Base-by-base conservation (phyloP, 495 filamentous ascomycete species). In the Aspergillus sclerotioniger region DNA sequence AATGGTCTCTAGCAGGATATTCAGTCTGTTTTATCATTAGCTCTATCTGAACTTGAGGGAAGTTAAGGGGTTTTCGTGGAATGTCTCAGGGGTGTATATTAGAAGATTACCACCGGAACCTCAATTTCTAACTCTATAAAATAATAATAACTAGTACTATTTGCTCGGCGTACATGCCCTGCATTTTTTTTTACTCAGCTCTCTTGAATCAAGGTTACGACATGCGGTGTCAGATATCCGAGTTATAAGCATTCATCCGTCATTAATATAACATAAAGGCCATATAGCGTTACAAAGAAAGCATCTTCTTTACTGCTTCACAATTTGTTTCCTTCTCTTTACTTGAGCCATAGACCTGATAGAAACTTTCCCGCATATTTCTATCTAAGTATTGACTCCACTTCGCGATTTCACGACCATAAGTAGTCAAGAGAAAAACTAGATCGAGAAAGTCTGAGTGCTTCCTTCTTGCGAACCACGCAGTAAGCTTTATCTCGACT, bases 1-100 rank as follows among this genome's bases (percentile, higher is more conserved):
- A 51, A 51, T 57, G 35, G 46, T 57, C 33, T 51, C 55, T 57
- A 57, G 55, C 55, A 15, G 55, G 55, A 46, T 57, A 57, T 57
- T 51, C 32, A 51, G 54, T 57, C 54, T 57, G 16, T 46, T 56
- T 28, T 56, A 56, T 56, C 54, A 49, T 49, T 48, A 48, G 54
- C 54, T 49, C 6, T 48, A 57, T 57, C 21, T 51, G 46, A 51
- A 32, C 35, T 52, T 58, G 47, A 58, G 47, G 32, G 47, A 47
- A 51, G 46, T 52, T 58, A 47, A 52, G 47, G 35, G 47, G 47
- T 44, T 51, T 58, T 52, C 35, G 25, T 58, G 45, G 17, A 47
- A 47, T 47, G 17, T 47, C 44, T 47, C 7, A 6, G 44, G 44
- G 9, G 44, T 47, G 17, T 47, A 47, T 47, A 47, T 47, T 47